Percentiles rank a stretch among this genome's conserved stretches.
Conservation (phyloP, 306 rosid species). For the Malus sieversii region DNA sequence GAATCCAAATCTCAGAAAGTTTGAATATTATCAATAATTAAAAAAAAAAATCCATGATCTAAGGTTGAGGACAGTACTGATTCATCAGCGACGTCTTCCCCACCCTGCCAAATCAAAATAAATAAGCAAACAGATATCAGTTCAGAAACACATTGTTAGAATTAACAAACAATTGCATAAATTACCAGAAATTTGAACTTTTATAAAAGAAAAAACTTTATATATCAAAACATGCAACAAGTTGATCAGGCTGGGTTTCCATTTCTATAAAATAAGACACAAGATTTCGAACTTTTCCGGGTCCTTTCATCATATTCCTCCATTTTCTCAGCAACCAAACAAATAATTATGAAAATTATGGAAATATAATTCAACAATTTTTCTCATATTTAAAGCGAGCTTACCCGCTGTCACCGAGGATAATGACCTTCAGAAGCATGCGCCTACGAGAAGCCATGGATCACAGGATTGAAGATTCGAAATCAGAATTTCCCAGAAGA, state of each 20-base stretch:
- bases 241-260: background rate
- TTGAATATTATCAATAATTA: background rate
- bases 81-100: slow-evolving; percentile 98
- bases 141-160: background rate
- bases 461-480: slow-evolving; percentile 4
- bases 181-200: background rate
- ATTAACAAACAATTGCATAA: background rate
- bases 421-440: slow-evolving; percentile 93
- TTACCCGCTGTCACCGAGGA: slow-evolving; percentile 99
- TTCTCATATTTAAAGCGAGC: background rate
- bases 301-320: background rate
- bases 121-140: background rate
- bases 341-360: background rate
- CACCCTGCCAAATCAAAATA: slow-evolving; percentile 55
- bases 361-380: background rate
- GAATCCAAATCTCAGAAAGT: background rate
- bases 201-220: background rate
- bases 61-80: slow-evolving; percentile 47
- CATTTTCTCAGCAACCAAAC: slow-evolving; percentile 10
- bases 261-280: background rate
- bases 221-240: background rate
- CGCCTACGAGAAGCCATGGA: slow-evolving; percentile 95
- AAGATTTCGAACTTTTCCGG: background rate
- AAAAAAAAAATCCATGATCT: slow-evolving; percentile 18
- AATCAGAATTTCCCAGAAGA: background rate